Evolutionary conservation across 2,329 filamentous ascomycete genomes (phyloP).

Genomic region (Claviceps fusiformis): DNA sequence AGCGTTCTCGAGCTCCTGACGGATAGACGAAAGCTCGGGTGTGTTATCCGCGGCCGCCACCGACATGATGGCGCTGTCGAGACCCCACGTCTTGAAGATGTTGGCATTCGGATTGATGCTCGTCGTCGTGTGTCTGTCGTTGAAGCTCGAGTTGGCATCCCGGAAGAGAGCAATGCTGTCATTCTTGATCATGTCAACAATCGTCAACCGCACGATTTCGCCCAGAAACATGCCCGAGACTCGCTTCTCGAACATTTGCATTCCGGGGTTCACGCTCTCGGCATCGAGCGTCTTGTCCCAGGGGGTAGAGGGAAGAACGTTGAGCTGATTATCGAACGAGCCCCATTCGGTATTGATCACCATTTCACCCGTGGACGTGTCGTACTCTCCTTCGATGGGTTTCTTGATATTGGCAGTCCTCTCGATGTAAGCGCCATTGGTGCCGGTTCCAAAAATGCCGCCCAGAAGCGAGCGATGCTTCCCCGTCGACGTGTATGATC

Average conservation of each 20-base stretch:
- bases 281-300: conserved; percentile 72
- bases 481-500: conserved; percentile 84
- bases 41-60: conserved; percentile 71
- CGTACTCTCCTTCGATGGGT: conserved; percentile 54
- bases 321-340: conserved; percentile 89
- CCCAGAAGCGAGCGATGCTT: conserved; percentile 81
- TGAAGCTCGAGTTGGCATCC: conserved; percentile 58
- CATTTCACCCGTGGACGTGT: conserved; percentile 79
- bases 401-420: conserved; percentile 79
- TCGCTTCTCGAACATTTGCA: conserved; percentile 98
- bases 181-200: conserved; percentile 60
- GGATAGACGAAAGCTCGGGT: conserved; percentile 55
- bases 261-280: conserved; percentile 76
- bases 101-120: conserved; percentile 50
- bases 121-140: conserved; percentile 58
- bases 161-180: conserved; percentile 58
- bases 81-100: conserved; percentile 70
- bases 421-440: conserved; percentile 95
- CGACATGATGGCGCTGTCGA: conserved; percentile 84
- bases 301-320: conserved; percentile 70
- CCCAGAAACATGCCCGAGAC: conserved; percentile 97
- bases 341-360: conserved; percentile 98
- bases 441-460: conserved; percentile 94
- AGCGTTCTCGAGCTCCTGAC: conserved; percentile 63
- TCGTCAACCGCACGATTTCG: conserved; percentile 71